Conservation (phyloP, 1,139 yeast genomes). For the Geotrichum phurueaensis region DNA sequence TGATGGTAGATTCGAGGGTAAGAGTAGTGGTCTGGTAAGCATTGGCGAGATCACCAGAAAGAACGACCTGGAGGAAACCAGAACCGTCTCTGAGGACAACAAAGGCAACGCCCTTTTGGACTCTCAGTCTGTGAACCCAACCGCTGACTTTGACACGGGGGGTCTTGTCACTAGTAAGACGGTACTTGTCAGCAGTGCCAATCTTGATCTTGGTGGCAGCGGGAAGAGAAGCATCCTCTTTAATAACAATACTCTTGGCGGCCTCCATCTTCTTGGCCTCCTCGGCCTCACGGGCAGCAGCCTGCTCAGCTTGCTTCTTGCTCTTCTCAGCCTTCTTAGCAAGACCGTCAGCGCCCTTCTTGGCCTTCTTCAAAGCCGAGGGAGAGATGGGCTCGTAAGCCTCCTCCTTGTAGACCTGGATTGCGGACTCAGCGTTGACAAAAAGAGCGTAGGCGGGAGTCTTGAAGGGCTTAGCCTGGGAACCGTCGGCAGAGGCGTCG, state of each 20-base stretch:
- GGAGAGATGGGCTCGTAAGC: constrained; percentile 80
- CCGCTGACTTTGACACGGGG: constrained; percentile 73
- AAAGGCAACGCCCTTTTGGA: constrained; percentile 88
- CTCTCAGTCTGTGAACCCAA: constrained; percentile 93
- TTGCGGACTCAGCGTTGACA: constrained; percentile 48
- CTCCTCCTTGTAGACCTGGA: constrained; percentile 59
- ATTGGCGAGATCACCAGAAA: constrained; percentile 85
- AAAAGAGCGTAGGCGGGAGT: constrained; percentile 79
- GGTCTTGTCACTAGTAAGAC: constrained; percentile 35
- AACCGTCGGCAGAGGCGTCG: constrained; percentile 48
- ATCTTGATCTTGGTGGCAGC: constrained; percentile 64
- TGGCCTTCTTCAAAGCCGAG: constrained; percentile 91
- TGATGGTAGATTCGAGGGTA: constrained; percentile 80
- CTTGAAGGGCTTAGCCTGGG: constrained; percentile 64
- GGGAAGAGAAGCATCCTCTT: constrained; percentile 69
- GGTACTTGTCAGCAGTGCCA: constrained; percentile 44
- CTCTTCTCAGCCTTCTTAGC: constrained; percentile 86
- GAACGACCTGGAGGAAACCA: constrained; percentile 81
- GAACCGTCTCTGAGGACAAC: constrained; percentile 92
- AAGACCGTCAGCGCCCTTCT: constrained; percentile 89
- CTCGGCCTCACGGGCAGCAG: constrained; percentile 54
- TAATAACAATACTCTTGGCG: constrained; percentile 60
- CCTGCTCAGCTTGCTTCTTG: constrained; percentile 55
- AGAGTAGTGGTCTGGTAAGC: constrained; percentile 79
- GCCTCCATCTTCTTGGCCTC: constrained; percentile 70